Conservation (phyloP, 2,329 filamentous ascomycete species). For the Pestalotiopsis sp. region DNA sequence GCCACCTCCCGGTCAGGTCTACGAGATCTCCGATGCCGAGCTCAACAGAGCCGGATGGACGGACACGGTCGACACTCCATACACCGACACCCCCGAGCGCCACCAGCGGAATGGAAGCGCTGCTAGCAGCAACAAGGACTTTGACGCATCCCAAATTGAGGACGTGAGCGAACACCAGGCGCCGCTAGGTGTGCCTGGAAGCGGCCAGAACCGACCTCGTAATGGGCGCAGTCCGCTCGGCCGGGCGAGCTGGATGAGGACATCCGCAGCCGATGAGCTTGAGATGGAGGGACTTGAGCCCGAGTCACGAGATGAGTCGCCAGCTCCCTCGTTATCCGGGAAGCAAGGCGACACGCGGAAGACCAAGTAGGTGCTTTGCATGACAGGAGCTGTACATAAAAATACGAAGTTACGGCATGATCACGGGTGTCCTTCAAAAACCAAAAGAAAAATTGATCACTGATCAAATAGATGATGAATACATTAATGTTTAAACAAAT, state of each 20-base stretch:
- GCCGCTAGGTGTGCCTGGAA: constrained; percentile 25
- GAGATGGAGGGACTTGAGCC: constrained; percentile 25
- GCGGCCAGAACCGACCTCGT: constrained; percentile 23
- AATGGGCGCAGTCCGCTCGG: constrained; percentile 42
- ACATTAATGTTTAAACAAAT: not conserved
- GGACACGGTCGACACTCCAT: constrained; percentile 39
- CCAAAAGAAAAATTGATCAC: not conserved
- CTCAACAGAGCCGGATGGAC: constrained; percentile 43
- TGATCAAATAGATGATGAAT: not conserved
- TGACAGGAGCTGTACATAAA: not conserved
- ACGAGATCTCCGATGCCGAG: constrained; percentile 51
- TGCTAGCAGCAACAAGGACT: constrained; percentile 12
- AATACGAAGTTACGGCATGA: not conserved
- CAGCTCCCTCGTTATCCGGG: not conserved
- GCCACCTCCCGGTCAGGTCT: constrained; percentile 47
- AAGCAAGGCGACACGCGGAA: not conserved
- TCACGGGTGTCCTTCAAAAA: not conserved
- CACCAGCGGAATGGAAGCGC: constrained; percentile 23
- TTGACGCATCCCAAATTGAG: not conserved
- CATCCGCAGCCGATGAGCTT: constrained; percentile 30
- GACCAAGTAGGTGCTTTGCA: not conserved
- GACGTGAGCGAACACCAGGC: constrained; percentile 18
- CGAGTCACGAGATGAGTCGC: not conserved
- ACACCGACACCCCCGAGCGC: constrained; percentile 19
- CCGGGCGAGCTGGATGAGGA: constrained; percentile 35